Percentiles rank a stretch among this genome's conserved stretches.
phyloP scores from a whole-genome alignment of 2,329 filamentous ascomycete genomes.

The Aspergillus ustus region DNA sequence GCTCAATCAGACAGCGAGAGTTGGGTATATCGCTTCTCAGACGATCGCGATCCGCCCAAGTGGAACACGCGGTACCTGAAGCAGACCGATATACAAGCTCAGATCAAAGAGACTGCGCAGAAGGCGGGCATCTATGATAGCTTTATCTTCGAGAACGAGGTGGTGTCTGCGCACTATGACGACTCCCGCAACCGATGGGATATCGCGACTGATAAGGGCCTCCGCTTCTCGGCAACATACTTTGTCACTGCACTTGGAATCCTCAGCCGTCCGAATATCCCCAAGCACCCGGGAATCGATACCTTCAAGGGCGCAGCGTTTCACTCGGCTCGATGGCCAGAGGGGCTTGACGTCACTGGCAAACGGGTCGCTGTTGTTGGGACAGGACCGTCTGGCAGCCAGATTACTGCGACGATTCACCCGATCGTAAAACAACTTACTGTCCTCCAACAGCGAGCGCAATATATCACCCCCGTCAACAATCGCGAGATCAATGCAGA shows the following conservation, averaged over 20 bases:
- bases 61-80: conserved; percentile 46
- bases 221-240: neutral
- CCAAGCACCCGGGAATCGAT: conserved; percentile 44
- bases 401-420: conserved; percentile 64
- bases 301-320: conserved; percentile 57
- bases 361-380: conserved; percentile 61
- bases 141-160: neutral
- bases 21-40: conserved; percentile 51
- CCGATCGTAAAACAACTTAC: conserved; percentile 57
- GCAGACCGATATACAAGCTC: neutral
- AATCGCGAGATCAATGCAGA: neutral
- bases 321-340: conserved; percentile 62
- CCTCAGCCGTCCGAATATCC: conserved; percentile 51
- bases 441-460: conserved; percentile 70
- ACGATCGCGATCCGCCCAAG: conserved; percentile 40
- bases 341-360: conserved; percentile 48
- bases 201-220: neutral
- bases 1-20: conserved; percentile 59
- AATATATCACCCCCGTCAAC: conserved; percentile 65
- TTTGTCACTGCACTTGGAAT: conserved; percentile 44
- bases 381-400: conserved; percentile 60
- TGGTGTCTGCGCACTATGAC: neutral
- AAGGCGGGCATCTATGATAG: neutral
- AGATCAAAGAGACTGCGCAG: neutral
- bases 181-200: neutral